Percentiles rank a stretch among this genome's conserved stretches.
These are phyloP conservation scores for Sutorius eximius DNA, from an alignment of 1,284 basidiomycete species.

Conservation along the genomic window DNA sequence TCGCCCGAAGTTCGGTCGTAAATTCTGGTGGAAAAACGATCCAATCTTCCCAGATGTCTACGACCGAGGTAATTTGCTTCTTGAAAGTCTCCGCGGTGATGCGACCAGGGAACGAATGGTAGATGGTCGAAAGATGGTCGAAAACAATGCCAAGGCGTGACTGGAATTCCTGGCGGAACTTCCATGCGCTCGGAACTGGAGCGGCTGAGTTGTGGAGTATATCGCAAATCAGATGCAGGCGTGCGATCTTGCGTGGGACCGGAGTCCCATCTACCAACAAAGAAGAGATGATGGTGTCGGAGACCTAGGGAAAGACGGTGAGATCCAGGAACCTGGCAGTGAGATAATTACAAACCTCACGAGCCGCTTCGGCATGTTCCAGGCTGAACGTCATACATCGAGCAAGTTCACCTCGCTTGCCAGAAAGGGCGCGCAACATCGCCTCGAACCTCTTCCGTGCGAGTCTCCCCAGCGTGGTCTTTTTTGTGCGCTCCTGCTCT, in stretches of 20 bases:
- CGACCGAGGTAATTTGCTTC: conserved; percentile 79
- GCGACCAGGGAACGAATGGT: conserved; percentile 87
- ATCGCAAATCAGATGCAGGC: conserved; percentile 94
- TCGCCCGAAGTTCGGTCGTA: conserved; percentile 64
- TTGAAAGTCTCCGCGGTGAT: conserved; percentile 95
- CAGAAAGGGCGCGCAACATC: conserved; percentile 85
- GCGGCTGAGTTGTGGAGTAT: conserved; percentile 96
- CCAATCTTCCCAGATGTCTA: conserved; percentile 97
- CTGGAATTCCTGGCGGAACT: conserved; percentile 91
- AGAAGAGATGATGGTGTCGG: conserved; percentile 83
- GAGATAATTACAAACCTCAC: conserved; percentile 59
- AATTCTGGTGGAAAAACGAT: conserved; percentile 88
- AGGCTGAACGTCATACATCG: conserved; percentile 95
- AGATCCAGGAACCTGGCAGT: conserved; percentile 4
- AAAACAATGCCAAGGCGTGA: conserved; percentile 84
- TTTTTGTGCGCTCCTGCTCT: conserved; percentile 77
- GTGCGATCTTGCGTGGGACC: conserved; percentile 92
- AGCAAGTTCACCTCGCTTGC: conserved; percentile 88
- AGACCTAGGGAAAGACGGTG: conserved; percentile 53
- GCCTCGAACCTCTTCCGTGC: conserved; percentile 83
- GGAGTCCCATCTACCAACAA: conserved; percentile 85
- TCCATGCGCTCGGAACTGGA: conserved; percentile 87
- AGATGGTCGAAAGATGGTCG: conserved; percentile 90
- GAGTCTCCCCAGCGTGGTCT: conserved; percentile 72
- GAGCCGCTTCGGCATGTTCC: conserved; percentile 91